Evolutionary conservation across 2,329 filamentous ascomycete species (phyloP).

Genomic region (Aspergillus sp.): DNA sequence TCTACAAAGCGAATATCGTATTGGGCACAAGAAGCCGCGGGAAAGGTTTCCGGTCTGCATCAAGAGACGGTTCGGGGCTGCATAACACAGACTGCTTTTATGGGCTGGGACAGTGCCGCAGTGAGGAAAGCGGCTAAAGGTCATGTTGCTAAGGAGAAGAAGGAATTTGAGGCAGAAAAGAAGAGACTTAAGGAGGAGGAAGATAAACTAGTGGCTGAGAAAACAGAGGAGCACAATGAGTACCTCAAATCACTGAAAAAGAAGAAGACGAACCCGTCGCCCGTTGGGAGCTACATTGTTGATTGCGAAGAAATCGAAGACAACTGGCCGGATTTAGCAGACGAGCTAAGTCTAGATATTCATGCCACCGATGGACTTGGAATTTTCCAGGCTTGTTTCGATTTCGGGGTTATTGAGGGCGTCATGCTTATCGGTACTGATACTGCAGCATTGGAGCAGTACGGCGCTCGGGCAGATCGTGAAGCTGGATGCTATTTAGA

Average conservation of each 20-base stretch:
- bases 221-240: neutral
- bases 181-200: neutral
- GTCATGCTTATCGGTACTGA: conserved; percentile 4
- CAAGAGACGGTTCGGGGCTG: conserved; percentile 6
- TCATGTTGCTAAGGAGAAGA: conserved; percentile 1
- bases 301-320: conserved; percentile 5
- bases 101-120: conserved; percentile 13
- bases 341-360: neutral
- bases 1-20: neutral
- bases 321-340: neutral
- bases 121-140: conserved; percentile 3
- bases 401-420: conserved; percentile 8
- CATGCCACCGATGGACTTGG: neutral
- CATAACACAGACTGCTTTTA: conserved; percentile 9
- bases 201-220: neutral
- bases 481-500: neutral
- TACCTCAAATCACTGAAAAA: neutral
- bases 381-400: neutral
- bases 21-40: conserved; percentile 7
- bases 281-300: conserved; percentile 3
- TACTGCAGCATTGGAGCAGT: neutral
- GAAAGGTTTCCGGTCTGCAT: conserved; percentile 9
- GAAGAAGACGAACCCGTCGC: neutral
- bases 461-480: neutral
- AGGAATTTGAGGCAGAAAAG: neutral